These are phyloP conservation scores for Coemansia sp. DNA, from an alignment of 192 early-diverging fungal species.

Conservation along the genomic window DNA sequence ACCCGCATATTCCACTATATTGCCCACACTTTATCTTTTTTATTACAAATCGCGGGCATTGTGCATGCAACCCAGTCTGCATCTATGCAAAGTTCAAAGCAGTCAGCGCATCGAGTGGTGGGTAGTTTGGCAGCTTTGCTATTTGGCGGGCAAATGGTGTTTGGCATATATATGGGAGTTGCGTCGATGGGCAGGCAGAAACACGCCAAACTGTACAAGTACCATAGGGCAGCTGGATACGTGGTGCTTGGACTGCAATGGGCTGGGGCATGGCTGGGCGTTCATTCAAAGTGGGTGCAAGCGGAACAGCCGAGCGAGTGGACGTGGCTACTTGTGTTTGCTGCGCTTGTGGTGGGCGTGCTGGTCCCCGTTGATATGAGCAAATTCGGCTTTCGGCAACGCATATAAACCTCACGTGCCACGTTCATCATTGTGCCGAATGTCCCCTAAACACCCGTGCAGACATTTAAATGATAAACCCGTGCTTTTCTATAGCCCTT, in stretches of 20 bases:
- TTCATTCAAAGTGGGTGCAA: conserved; percentile 20
- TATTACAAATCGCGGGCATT: conserved; percentile 5
- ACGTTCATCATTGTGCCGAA: not conserved
- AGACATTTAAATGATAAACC: conserved; percentile 22
- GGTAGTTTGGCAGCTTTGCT: conserved; percentile 12
- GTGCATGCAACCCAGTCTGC: not conserved
- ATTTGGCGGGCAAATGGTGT: conserved; percentile 14
- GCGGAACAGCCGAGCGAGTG: conserved; percentile 6
- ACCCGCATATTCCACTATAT: not conserved
- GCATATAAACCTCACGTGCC: not conserved
- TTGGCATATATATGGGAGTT: conserved; percentile 6
- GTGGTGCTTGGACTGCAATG: conserved; percentile 16
- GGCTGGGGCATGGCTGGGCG: conserved; percentile 33
- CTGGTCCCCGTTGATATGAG: conserved; percentile 13
- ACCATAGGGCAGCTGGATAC: conserved; percentile 18
- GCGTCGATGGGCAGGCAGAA: not conserved
- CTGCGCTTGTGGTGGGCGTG: conserved; percentile 17
- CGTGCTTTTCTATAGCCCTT: not conserved
- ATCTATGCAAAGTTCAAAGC: too few species aligned
- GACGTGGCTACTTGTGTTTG: conserved; percentile 21
- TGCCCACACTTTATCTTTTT: not conserved
- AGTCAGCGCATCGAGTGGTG: conserved; percentile 5
- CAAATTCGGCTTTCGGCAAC: conserved; percentile 18
- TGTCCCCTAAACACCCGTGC: not conserved
- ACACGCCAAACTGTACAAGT: conserved; percentile 11